Evolutionary conservation across 495 filamentous ascomycete species (phyloP), one percentile per base, ranked within the genome.

Genomic region (Talaromyces proteolyticus): DNA sequence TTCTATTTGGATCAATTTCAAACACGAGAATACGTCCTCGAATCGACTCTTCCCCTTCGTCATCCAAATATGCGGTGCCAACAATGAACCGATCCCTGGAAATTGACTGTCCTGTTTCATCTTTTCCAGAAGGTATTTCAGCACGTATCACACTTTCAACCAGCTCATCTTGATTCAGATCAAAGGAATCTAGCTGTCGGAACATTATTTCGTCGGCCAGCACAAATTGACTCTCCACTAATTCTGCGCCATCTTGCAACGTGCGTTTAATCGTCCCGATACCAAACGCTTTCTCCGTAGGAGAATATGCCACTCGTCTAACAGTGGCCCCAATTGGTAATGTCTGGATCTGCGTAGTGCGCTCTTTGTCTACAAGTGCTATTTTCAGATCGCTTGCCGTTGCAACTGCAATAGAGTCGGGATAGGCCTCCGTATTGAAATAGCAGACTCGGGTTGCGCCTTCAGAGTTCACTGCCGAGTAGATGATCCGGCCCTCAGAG

Each of bases 381-480:
- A 99, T 88, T 54, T 87, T 89, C 18, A 99, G 65, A 39, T 93
- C 84, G 7, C 71, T 65, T 22, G 82, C 68, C 0, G 89, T 92
- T 5, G 91, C 89, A 26, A 97, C 77, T 3, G 85, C 86, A 36
- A 97, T 83, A 11, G 88, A 81, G 29, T 76, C 76, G 3, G 93
- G 90, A 56, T 87, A 99, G 0, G 86, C 86, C 53, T 84, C 82
- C 12, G 82, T 66, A 63, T 97, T 79, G 54, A 99, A 91, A 6
- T 87, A 75, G 56, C 88, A 93, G 22, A 97, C 77, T 34, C 80
- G 83, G 4, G 81, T 80, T 4, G 90, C 86, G 43, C 89, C 82
- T 56, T 95, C 88, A 2, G 91, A 90, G 44, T 95, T 97, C n/a
- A 96, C 86, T 1, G 94, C 89, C 16, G 90, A 95, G 73, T 93